Conservation (phyloP, 495 filamentous ascomycete genomes). For the Aspergillus taichungensis region DNA sequence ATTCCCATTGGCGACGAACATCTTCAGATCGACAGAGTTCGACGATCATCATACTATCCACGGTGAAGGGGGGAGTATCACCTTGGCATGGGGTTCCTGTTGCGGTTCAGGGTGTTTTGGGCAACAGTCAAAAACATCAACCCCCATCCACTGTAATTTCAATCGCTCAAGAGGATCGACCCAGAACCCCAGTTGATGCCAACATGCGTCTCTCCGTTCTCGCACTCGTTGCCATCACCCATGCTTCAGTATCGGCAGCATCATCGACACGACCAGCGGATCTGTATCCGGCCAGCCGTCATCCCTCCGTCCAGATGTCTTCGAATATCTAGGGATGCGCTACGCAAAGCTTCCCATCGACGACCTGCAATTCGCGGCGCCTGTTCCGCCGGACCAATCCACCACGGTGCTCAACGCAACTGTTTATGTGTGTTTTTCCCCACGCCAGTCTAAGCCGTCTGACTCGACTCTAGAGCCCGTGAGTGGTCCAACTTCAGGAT, state of each 20-base stretch:
- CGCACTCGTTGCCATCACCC: neutral
- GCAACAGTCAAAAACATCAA: too few relatives aligned
- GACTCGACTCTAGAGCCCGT: conserved; percentile 1
- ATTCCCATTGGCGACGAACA: too few relatives aligned
- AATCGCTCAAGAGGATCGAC: too few relatives aligned
- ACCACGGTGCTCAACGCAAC: conserved; percentile 12
- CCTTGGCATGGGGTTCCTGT: too few relatives aligned
- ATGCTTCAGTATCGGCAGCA: conserved; percentile 3
- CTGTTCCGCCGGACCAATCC: conserved; percentile 8
- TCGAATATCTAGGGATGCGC: conserved; percentile 39
- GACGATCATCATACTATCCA: too few relatives aligned
- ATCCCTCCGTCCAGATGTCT: conserved; percentile 24
- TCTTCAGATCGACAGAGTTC: too few relatives aligned
- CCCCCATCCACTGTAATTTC: too few relatives aligned
- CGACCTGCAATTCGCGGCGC: conserved; percentile 19
- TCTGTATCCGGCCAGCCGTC: conserved; percentile 34
- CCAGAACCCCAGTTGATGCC: neutral
- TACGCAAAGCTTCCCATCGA: conserved; percentile 27
- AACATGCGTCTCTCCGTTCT: conserved; percentile 2
- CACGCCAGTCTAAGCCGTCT: neutral
- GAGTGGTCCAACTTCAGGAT: neutral
- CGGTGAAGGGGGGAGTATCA: too few relatives aligned
- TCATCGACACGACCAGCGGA: conserved; percentile 23
- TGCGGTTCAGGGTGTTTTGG: too few relatives aligned
- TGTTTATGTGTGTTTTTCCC: conserved; percentile 10